These are phyloP conservation scores for Vitis hybrid DNA, from an alignment of 177 flowering plant genomes.

Conservation along the genomic window DNA sequence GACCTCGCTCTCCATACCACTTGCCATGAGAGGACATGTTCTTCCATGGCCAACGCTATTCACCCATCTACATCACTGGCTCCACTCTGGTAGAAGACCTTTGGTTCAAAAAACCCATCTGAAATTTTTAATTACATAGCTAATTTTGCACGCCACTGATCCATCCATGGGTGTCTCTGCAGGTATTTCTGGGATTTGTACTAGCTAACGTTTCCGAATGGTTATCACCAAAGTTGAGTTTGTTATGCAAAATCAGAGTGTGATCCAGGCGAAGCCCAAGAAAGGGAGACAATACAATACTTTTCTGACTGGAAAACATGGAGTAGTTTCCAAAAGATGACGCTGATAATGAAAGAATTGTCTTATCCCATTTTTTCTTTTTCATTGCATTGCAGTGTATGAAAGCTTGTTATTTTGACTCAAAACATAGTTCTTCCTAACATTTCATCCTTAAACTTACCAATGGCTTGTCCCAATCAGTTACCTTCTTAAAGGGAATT, in stretches of 20 bases:
- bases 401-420: no score
- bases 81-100: constrained; percentile 16
- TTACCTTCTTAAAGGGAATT: no score
- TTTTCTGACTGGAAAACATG: no score
- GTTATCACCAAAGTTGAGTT: constrained; percentile 7
- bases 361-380: no score
- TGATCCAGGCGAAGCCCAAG: no score
- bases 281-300: no score
- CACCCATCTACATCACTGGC: constrained; percentile 20
- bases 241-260: background rate
- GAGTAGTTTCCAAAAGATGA: no score
- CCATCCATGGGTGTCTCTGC: background rate
- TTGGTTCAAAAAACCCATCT: background rate
- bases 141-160: background rate
- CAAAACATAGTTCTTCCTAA: no score
- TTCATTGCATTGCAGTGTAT: no score
- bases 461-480: no score
- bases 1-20: constrained; percentile 22
- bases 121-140: background rate
- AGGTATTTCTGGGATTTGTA: constrained; percentile 23
- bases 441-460: no score
- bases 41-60: constrained; percentile 21
- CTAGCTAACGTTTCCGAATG: constrained; percentile 14
- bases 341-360: no score
- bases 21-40: constrained; percentile 30